Base-by-base conservation (phyloP, 345 rosid species). In the Citrus maxima region DNA sequence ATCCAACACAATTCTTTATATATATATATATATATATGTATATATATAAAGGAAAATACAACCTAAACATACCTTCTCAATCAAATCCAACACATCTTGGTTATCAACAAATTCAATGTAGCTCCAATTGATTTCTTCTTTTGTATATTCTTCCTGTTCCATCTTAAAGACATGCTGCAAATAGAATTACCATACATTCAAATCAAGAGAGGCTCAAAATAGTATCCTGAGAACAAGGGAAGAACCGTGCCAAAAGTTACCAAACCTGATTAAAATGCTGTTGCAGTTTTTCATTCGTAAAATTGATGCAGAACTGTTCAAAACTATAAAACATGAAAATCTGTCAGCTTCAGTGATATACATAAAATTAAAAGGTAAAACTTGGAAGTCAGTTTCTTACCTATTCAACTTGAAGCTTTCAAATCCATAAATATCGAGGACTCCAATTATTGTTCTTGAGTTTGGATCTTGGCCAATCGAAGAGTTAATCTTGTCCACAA, bases 401-500 rank as follows among this genome's bases (percentile, higher is more conserved):
- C 99, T 96, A 79, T 96, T 96, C 84, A 89, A 87, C 86, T 96
- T 94, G 80, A 96, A 96, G 87, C 99, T 96, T 86, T 96, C 99
- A 80, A 96, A 96, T 64, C 99, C 98, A 82, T 96, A 96, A 81
- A 96, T 94, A 89, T 96, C 98, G 86, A 96, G 98, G 78, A 96
- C 99, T 83, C 99, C 99, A 82, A 96, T 94, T 30, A 96, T 84
- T 28, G 89, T 80, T 85, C 94, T 96, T 46, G 99, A 96, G 91
- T 93, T 96, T 72, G 99, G 98, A 88, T 96, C 99, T 88, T 96
- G 99, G 83, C 99, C 99, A 75, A 96, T 96, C 1, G 98, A 96
- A 84, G 34, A 85, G 87, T 94, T 96, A 79, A 96, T 96, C 83
- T 90, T 96, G 73, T 94, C 94, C 79, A 96, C 99, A 87, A 96